Evolutionary conservation across 2,329 filamentous ascomycete genomes (phyloP).

Genomic region (Penicillium sp.): DNA sequence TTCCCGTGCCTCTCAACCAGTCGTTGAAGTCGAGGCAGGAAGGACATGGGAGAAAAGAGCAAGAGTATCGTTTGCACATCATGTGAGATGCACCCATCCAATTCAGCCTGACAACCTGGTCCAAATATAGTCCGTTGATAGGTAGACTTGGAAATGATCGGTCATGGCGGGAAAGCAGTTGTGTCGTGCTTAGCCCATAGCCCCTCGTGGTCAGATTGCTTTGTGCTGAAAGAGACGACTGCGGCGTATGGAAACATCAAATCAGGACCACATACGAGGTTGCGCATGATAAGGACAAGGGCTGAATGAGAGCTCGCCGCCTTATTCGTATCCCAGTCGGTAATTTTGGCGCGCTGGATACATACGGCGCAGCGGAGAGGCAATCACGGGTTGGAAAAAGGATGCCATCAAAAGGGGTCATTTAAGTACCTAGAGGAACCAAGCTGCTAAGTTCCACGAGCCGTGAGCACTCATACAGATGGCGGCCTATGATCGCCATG

Average conservation of each 20-base stretch:
- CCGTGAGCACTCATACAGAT: constrained; percentile 16
- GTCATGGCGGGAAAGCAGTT: background rate
- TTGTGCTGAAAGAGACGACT: no score
- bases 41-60: constrained; percentile 3
- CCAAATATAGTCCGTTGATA: background rate
- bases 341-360: background rate
- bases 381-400: background rate
- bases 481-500: constrained; percentile 22
- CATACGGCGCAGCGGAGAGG: background rate
- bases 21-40: background rate
- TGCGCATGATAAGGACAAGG: background rate
- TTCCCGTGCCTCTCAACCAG: background rate
- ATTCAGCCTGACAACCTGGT: background rate
- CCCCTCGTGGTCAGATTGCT: background rate
- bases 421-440: background rate
- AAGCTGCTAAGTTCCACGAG: constrained; percentile 14
- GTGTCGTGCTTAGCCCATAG: background rate
- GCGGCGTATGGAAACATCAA: background rate
- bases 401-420: background rate
- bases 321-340: constrained; percentile 1
- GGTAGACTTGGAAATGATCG: background rate
- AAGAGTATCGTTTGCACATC: constrained; percentile 4
- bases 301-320: background rate
- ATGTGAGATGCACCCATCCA: constrained; percentile 2
- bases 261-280: background rate